Evolutionary conservation across 208 protist genomes (phyloP).

Genomic region (Leishmania tropica): DNA sequence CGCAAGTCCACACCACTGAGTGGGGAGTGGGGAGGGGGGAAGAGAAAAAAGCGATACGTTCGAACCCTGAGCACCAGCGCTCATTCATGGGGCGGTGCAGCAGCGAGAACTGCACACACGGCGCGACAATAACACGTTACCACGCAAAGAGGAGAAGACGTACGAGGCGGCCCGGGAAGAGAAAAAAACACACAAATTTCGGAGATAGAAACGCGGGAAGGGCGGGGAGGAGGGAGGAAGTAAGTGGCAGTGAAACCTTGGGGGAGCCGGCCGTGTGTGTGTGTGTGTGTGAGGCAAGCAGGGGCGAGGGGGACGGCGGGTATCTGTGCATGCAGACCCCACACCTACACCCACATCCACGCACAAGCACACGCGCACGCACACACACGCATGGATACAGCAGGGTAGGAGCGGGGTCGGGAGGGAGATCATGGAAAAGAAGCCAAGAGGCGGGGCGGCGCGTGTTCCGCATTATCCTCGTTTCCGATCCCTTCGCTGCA

Average conservation of each 20-base stretch:
- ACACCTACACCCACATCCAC: neutral
- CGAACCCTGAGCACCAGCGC: neutral
- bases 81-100: neutral
- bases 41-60: neutral
- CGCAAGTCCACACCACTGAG: neutral
- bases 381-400: neutral
- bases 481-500: neutral
- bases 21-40: too few species aligned
- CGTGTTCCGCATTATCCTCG: neutral
- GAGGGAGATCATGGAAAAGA: neutral
- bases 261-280: neutral
- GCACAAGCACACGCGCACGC: neutral
- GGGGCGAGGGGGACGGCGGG: neutral
- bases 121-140: neutral
- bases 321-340: neutral
- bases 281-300: neutral
- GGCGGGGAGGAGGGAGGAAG: neutral
- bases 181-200: neutral
- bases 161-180: neutral
- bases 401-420: neutral
- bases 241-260: neutral
- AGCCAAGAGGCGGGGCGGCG: neutral
- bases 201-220: neutral
- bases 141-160: slow-evolving; percentile 4
- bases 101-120: neutral